phyloP scores from a whole-genome alignment of 331 rosid genomes.

The Rhamnella rubrinervis region DNA sequence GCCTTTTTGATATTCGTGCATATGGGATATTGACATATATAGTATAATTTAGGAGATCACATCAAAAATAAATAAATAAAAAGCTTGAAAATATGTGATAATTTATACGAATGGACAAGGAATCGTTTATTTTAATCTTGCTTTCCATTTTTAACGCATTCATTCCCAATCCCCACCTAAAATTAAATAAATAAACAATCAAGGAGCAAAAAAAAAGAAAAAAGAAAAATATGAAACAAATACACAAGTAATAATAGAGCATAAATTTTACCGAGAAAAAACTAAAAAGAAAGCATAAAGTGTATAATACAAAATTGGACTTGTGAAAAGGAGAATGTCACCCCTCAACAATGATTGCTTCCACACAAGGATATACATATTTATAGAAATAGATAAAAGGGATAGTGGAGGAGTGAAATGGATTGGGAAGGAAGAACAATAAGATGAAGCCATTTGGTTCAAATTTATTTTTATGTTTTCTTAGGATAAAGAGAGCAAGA shows the following conservation, averaged over 20 bases:
- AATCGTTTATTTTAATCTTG: no score
- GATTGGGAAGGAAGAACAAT: background rate
- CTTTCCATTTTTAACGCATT: no score
- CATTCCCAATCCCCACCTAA: background rate
- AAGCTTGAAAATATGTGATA: no score
- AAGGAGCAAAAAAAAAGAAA: background rate
- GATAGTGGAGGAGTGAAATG: conserved; percentile 23
- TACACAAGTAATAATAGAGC: background rate
- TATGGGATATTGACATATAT: no score
- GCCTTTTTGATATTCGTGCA: no score
- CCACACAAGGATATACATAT: background rate
- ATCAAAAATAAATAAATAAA: no score
- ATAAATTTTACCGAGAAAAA: background rate
- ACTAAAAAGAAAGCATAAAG: conserved; percentile 8
- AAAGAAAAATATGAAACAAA: background rate
- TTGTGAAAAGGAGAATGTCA: conserved; percentile 21
- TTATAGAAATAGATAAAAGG: background rate
- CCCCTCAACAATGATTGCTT: conserved; percentile 16
- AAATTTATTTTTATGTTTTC: background rate
- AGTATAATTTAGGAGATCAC: no score
- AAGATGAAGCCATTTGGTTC: background rate
- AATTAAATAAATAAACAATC: background rate
- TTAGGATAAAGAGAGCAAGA: background rate
- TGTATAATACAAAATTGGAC: conserved; percentile 13
- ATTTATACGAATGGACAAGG: no score